Percentiles rank a stretch among this genome's conserved stretches.
Conservation (phyloP, 495 filamentous ascomycete genomes). For the Trichoderma erinaceum region DNA sequence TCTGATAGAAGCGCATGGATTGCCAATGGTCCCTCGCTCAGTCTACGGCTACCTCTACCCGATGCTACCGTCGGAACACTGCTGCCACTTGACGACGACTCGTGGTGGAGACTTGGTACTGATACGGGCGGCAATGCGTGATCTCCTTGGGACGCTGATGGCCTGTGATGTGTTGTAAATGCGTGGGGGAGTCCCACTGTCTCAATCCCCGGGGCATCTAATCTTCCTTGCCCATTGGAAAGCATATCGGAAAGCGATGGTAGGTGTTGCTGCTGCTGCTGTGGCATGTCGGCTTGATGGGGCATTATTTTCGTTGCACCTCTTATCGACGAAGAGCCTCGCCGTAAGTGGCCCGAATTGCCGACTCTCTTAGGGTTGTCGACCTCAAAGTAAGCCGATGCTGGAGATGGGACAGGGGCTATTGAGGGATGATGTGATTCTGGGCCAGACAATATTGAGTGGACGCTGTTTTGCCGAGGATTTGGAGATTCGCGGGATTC, state of each 20-base stretch:
- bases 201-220: neutral
- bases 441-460: conserved; percentile 31
- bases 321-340: neutral
- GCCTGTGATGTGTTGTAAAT: neutral
- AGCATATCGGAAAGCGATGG: conserved; percentile 34
- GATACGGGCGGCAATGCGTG: conserved; percentile 17
- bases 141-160: conserved; percentile 13
- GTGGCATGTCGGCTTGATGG: neutral
- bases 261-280: conserved; percentile 14
- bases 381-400: conserved; percentile 19
- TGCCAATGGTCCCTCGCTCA: conserved; percentile 38
- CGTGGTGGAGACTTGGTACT: conserved; percentile 32
- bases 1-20: conserved; percentile 39
- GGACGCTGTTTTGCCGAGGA: conserved; percentile 34
- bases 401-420: conserved; percentile 18
- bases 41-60: conserved; percentile 32
- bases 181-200: neutral
- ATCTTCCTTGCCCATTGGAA: conserved; percentile 17
- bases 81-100: conserved; percentile 34
- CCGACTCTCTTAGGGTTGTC: conserved; percentile 28
- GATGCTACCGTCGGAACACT: conserved; percentile 27
- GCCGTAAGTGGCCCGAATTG: conserved; percentile 27
- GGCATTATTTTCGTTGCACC: too few relatives aligned
- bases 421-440: conserved; percentile 31
- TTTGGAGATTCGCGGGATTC: conserved; percentile 31